Conservation (phyloP, 495 filamentous ascomycete species). For the Tricharina praecox region DNA sequence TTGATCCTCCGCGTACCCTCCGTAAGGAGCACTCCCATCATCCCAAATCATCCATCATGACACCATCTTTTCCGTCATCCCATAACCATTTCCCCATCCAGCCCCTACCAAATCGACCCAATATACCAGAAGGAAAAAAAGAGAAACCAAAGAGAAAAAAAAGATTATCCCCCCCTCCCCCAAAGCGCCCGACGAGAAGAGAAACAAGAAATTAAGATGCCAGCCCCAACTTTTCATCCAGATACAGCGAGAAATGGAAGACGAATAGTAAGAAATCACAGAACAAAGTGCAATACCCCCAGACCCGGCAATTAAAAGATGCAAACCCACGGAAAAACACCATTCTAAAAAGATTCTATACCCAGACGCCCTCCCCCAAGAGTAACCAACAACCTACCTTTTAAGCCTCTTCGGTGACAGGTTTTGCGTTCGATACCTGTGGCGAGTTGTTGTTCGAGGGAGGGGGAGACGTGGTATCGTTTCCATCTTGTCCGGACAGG, state of each 20-base stretch:
- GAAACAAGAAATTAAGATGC: no score
- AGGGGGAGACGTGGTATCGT: constrained; percentile 35
- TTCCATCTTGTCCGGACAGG: constrained; percentile 34
- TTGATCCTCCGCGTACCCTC: no score
- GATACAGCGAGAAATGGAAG: constrained; percentile 16
- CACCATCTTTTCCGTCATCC: no score
- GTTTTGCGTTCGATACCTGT: constrained; percentile 43
- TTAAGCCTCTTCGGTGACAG: constrained; percentile 13
- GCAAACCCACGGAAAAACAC: constrained; percentile 18
- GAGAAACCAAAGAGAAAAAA: no score
- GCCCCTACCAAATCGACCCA: no score
- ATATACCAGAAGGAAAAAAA: no score
- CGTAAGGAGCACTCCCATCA: no score
- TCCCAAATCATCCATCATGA: constrained; percentile 27
- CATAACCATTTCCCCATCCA: no score
- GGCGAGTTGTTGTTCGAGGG: constrained; percentile 44
- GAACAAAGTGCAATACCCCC: constrained; percentile 10
- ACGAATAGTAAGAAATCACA: constrained; percentile 11
- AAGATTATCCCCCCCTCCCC: no score
- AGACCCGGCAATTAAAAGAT: constrained; percentile 16
- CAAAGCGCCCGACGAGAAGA: no score
- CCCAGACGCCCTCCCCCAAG: constrained; percentile 18
- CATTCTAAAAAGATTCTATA: constrained; percentile 12
- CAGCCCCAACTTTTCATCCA: no score
- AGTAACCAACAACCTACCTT: constrained; percentile 11